Evolutionary conservation across 208 protist genomes (phyloP), one percentile per base, ranked within the genome.

Genomic region (Blechomonas ayalai): DNA sequence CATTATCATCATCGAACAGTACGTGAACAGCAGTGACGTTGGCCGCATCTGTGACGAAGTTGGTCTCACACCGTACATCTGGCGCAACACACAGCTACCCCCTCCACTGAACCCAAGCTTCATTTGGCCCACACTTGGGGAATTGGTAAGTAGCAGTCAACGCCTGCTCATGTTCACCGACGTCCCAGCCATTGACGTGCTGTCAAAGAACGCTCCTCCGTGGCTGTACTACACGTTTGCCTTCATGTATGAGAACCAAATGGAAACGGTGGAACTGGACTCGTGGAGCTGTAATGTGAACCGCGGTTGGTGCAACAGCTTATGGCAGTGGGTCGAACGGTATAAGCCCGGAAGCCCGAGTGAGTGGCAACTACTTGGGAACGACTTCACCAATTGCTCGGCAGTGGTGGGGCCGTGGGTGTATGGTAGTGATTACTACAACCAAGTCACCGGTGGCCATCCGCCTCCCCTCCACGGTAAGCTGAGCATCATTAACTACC

Each of bases 1-100:
- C 32, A 59, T 66, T 55, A 52, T 72, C 18, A 57, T 72, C 26
- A 39, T 72, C 12, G 50, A 72, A 57, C 64, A 72, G 52, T 59
- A 59, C 55, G 64, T 72, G 10, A 65, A 72, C 37, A 61, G 48
- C 57, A 56, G 48, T 26, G 53, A 59, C 19, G 36, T 72, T 3
- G 64, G 25, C 12, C 8, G 20, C 1, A 50, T 72, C 0, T 43
- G 52, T 10, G 47, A 66, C 25, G 57, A 72, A 3, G 64, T 57
- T 10, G 57, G 57, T 1, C 52, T 72, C 12, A 50, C 41, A 15
- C 18, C 48, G 46, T 61, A 59, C 43, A 40, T 59, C 19, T 72
- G 64, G 64, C 51, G 48, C 48, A 57, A 28, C 43, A 45, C 42
- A 9, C 63, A 70, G 40, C 35, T 32, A 22, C 23, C 63, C 3